phyloP scores from a whole-genome alignment of 768 basidiomycete species.

The Dacryopinax spathularia region DNA sequence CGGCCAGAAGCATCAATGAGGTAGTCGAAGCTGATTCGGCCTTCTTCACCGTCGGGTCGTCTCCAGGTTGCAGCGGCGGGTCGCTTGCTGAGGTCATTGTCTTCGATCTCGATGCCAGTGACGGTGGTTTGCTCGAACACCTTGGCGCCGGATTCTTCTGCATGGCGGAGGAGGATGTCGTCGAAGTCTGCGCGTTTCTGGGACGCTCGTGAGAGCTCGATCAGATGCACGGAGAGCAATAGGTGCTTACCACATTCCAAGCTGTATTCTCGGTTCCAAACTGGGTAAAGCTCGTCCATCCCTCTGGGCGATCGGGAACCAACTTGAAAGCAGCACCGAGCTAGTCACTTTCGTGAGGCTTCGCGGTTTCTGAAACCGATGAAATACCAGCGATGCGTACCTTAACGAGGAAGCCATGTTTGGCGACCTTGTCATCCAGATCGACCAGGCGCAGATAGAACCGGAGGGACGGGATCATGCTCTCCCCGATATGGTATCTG shows the following conservation, averaged over 20 bases:
- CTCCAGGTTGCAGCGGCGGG: conserved; percentile 32
- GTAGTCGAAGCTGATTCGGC: conserved; percentile 23
- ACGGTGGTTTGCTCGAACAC: conserved; percentile 8
- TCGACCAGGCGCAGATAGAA: conserved; percentile 40
- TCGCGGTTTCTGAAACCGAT: neutral
- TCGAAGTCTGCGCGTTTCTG: conserved; percentile 24
- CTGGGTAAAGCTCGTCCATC: conserved; percentile 46
- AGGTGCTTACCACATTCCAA: conserved; percentile 44
- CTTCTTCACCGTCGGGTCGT: conserved; percentile 22
- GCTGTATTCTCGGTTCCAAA: conserved; percentile 34
- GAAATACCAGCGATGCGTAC: conserved; percentile 17
- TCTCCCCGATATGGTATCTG: conserved; percentile 18
- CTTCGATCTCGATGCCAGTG: neutral
- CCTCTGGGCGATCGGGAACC: conserved; percentile 39
- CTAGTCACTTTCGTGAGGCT: conserved; percentile 20
- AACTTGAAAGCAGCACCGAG: conserved; percentile 50
- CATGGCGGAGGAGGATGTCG: conserved; percentile 7
- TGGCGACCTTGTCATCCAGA: conserved; percentile 31
- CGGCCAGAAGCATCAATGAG: conserved; percentile 28
- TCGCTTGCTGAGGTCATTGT: conserved; percentile 13
- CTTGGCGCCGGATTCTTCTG: neutral
- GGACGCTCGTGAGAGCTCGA: too few species aligned
- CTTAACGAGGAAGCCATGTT: conserved; percentile 36
- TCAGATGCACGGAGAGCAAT: neutral
- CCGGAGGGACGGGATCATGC: conserved; percentile 43